Conservation (phyloP, 2,329 filamentous ascomycete species). For the Penicillium nordicum region DNA sequence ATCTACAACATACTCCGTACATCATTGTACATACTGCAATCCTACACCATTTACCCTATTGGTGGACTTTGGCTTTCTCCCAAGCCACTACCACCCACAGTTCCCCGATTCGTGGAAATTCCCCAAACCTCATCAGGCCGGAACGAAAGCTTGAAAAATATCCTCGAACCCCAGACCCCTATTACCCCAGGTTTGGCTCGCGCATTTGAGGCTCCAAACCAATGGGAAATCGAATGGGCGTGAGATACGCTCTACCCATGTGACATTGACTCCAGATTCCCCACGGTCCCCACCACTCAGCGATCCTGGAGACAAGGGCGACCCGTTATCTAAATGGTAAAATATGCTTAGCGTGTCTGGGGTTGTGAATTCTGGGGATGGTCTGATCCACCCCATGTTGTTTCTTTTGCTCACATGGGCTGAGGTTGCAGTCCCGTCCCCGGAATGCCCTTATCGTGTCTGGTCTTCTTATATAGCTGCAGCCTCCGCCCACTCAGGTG, state of each 20-base stretch:
- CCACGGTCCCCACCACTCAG: slow-evolving; percentile 34
- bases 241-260: slow-evolving; percentile 2
- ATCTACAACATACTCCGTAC: neutral
- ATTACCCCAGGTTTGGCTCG: slow-evolving; percentile 21
- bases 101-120: slow-evolving; percentile 32
- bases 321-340: slow-evolving; percentile 17
- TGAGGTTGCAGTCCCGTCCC: slow-evolving; percentile 1
- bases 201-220: slow-evolving; percentile 3
- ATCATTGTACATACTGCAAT: neutral
- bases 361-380: slow-evolving; percentile 9
- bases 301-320: slow-evolving; percentile 16
- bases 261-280: slow-evolving; percentile 19
- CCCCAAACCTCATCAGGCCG: slow-evolving; percentile 9
- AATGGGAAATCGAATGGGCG: slow-evolving; percentile 6
- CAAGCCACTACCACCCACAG: neutral
- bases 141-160: slow-evolving; percentile 22
- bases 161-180: slow-evolving; percentile 32
- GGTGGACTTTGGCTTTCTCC: slow-evolving; percentile 29
- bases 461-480: slow-evolving; percentile 1
- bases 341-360: slow-evolving; percentile 20
- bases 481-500: neutral
- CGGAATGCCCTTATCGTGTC: slow-evolving; percentile 1
- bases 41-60: slow-evolving; percentile 20
- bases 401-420: slow-evolving; percentile 7
- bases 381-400: slow-evolving; percentile 15